phyloP scores from a whole-genome alignment of 2,329 filamentous ascomycete genomes.

The Microdochium trichocladiopsis region DNA sequence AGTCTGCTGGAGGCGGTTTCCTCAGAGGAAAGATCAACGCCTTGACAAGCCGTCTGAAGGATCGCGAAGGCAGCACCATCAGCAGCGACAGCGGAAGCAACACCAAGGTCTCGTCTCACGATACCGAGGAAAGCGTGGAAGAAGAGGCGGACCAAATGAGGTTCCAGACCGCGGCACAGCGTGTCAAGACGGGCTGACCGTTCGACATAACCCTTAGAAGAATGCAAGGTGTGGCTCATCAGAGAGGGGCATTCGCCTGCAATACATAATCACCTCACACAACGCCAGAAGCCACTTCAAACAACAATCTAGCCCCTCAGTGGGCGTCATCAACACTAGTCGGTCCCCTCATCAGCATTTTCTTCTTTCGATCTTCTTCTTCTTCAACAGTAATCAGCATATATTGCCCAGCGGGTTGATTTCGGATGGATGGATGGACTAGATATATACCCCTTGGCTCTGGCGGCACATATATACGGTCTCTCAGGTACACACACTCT shows the following conservation, averaged over 20 bases:
- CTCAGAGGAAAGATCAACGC: constrained; percentile 28
- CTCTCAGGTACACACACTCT: neutral
- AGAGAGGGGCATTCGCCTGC: too few species aligned
- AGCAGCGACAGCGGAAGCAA: neutral
- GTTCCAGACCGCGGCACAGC: neutral
- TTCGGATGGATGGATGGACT: neutral
- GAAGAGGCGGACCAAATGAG: neutral
- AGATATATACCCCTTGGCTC: neutral
- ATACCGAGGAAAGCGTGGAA: neutral
- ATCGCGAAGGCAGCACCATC: constrained; percentile 7
- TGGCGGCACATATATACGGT: neutral
- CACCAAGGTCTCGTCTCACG: neutral
- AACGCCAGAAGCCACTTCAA: too few species aligned
- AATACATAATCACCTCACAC: too few species aligned
- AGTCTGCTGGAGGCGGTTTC: constrained; percentile 20
- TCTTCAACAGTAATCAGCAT: neutral
- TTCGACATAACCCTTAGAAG: too few species aligned
- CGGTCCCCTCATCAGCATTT: too few species aligned
- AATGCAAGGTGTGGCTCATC: too few species aligned
- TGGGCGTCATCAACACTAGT: too few species aligned
- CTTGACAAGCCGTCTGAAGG: constrained; percentile 10
- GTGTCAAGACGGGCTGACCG: neutral
- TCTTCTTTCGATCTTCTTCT: neutral
- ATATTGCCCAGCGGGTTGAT: neutral
- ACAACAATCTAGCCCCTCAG: too few species aligned